phyloP scores from a whole-genome alignment of 192 early-diverging fungal genomes.

The Backusella macrospora region DNA sequence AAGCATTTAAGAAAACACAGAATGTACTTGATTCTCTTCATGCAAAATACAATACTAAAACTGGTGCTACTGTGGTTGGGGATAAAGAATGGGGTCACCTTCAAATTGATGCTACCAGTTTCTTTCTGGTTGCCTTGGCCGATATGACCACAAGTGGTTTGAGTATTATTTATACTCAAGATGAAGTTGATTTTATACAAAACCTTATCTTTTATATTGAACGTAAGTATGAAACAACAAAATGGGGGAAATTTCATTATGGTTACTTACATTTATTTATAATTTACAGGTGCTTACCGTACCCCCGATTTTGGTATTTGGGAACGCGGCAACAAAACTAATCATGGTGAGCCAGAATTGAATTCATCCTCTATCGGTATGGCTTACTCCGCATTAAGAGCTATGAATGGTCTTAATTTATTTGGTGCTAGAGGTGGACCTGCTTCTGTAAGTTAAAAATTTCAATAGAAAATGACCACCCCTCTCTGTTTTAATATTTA shows the following conservation, averaged over 20 bases:
- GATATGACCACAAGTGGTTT: slow-evolving; percentile 84
- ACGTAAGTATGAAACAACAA: slow-evolving; percentile 41
- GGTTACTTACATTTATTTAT: not conserved
- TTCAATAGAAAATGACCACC: not conserved
- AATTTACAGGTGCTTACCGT: slow-evolving; percentile 58
- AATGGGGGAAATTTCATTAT: not conserved
- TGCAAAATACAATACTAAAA: slow-evolving; percentile 86
- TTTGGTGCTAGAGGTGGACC: slow-evolving; percentile 82
- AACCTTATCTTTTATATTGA: slow-evolving; percentile 92
- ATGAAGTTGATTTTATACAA: slow-evolving; percentile 86
- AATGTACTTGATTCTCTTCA: slow-evolving; percentile 75
- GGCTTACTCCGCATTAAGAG: slow-evolving; percentile 81
- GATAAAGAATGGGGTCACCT: slow-evolving; percentile 88
- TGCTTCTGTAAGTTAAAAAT: slow-evolving; percentile 55
- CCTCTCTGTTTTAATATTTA: not conserved
- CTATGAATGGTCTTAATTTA: slow-evolving; percentile 85
- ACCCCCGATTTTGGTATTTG: slow-evolving; percentile 89
- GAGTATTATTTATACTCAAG: slow-evolving; percentile 76
- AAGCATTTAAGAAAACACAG: slow-evolving; percentile 83
- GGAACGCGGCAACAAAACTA: slow-evolving; percentile 89
- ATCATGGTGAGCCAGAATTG: slow-evolving; percentile 84
- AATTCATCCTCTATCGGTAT: slow-evolving; percentile 90
- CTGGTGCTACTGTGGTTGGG: slow-evolving; percentile 82
- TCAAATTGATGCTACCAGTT: slow-evolving; percentile 86
- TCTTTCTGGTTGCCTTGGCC: slow-evolving; percentile 78